A percentile compares a stretch with the other conserved stretches of the same genome.
These are phyloP conservation scores for Deuterostichococcus epilithicus DNA, from an alignment of 139 green algal species.

Conservation along the genomic window DNA sequence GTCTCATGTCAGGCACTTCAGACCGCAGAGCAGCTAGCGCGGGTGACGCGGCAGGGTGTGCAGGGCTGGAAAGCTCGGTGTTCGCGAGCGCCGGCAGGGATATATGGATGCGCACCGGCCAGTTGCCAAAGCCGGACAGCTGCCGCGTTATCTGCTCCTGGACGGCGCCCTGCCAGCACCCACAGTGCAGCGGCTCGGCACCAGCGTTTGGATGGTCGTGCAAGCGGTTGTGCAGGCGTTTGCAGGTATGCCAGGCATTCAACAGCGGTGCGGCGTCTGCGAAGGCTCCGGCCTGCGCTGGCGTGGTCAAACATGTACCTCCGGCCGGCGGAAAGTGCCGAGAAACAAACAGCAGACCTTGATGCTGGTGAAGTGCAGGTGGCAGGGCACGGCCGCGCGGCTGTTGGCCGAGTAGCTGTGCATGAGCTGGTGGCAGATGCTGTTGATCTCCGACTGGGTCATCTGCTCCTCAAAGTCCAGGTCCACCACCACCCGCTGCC, in stretches of 20 bases:
- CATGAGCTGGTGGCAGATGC: constrained; percentile 61
- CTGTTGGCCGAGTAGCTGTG: constrained; percentile 64
- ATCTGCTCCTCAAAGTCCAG: constrained; percentile 69
- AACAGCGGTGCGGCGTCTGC: too few species aligned
- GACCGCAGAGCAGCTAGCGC: background rate
- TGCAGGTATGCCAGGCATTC: too few species aligned
- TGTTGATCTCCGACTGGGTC: constrained; percentile 49
- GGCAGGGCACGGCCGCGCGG: constrained; percentile 25
- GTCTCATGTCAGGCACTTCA: background rate
- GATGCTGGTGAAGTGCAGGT: constrained; percentile 55
- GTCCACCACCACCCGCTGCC: constrained; percentile 66
- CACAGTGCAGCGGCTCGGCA: too few species aligned
- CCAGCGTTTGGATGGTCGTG: too few species aligned
- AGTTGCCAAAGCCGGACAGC: constrained; percentile 45
- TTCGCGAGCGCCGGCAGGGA: background rate
- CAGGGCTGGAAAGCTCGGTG: too few species aligned
- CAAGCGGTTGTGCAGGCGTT: too few species aligned
- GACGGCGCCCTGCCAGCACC: constrained; percentile 29
- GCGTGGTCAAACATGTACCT: background rate
- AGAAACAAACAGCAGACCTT: constrained; percentile 22
- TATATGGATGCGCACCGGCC: constrained; percentile 16
- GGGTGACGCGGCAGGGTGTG: too few species aligned
- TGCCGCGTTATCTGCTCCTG: constrained; percentile 10
- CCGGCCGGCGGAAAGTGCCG: background rate
- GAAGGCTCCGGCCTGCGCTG: background rate